Percentiles rank a stretch among this genome's conserved stretches.
phyloP scores from a whole-genome alignment of 2,329 filamentous ascomycete genomes.

The Mycocentrospora acerina region DNA sequence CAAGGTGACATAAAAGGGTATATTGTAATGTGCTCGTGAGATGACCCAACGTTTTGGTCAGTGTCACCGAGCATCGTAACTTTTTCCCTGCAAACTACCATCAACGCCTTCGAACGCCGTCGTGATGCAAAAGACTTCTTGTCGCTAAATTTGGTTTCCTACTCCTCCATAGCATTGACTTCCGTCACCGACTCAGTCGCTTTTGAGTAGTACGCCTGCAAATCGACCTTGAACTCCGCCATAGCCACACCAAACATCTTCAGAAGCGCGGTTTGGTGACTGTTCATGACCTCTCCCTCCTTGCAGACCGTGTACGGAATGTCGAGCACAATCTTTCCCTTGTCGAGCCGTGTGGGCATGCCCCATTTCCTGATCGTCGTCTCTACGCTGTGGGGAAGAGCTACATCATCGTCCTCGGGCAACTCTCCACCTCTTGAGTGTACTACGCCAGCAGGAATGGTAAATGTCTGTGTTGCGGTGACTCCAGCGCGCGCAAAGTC shows the following conservation, averaged over 20 bases:
- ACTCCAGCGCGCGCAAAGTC: slow-evolving; percentile 92
- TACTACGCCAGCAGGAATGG: slow-evolving; percentile 79
- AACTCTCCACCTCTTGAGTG: slow-evolving; percentile 79
- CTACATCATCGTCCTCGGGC: slow-evolving; percentile 77
- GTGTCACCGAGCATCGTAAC: slow-evolving; percentile 12
- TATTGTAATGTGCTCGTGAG: slow-evolving; percentile 24
- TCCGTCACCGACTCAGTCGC: slow-evolving; percentile 50
- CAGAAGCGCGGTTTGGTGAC: slow-evolving; percentile 86
- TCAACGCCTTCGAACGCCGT: slow-evolving; percentile 29
- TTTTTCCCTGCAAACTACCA: slow-evolving; percentile 16
- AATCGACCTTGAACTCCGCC: slow-evolving; percentile 82
- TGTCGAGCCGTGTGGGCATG: slow-evolving; percentile 84
- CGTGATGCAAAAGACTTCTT: slow-evolving; percentile 18
- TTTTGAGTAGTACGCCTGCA: slow-evolving; percentile 63
- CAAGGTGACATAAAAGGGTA: slow-evolving; percentile 24
- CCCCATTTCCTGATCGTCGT: slow-evolving; percentile 85
- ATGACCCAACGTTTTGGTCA: slow-evolving; percentile 7
- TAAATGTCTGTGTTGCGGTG: slow-evolving; percentile 71
- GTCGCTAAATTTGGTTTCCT: slow-evolving; percentile 7
- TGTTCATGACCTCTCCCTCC: slow-evolving; percentile 82
- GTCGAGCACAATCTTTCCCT: slow-evolving; percentile 82
- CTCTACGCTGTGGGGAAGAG: slow-evolving; percentile 84
- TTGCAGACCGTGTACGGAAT: slow-evolving; percentile 75
- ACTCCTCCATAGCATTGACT: slow-evolving; percentile 52
- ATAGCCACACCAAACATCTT: slow-evolving; percentile 92